Percentiles rank a stretch among this genome's conserved stretches.
phyloP scores from a whole-genome alignment of 2,329 filamentous ascomycete genomes.

The Fusarium succisae region DNA sequence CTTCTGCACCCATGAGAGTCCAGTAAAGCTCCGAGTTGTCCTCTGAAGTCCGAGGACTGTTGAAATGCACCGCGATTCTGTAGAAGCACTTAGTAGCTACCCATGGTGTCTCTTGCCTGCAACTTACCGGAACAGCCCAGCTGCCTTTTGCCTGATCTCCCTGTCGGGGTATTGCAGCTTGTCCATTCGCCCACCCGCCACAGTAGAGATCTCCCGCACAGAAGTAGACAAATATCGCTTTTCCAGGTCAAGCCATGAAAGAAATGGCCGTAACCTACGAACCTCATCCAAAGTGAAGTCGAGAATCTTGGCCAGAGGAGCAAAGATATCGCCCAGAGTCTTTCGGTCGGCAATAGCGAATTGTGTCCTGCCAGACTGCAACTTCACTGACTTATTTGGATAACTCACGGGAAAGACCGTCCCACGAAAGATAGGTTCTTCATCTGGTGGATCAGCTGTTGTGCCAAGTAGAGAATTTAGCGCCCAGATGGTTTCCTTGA shows the following conservation, averaged over 20 bases:
- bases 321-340: conserved; percentile 41
- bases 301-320: conserved; percentile 43
- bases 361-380: conserved; percentile 20
- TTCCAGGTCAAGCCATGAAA: conserved; percentile 48
- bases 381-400: conserved; percentile 15
- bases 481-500: conserved; percentile 46
- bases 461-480: conserved; percentile 46
- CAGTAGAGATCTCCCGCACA: conserved; percentile 48
- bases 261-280: conserved; percentile 41
- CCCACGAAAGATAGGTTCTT: conserved; percentile 8
- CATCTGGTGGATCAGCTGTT: not conserved
- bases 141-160: conserved; percentile 45
- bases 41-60: conserved; percentile 24
- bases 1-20: conserved; percentile 19
- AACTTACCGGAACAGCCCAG: conserved; percentile 46
- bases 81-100: not conserved
- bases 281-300: conserved; percentile 50
- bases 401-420: conserved; percentile 39
- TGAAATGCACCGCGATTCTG: conserved; percentile 38
- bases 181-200: conserved; percentile 18
- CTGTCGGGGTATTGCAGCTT: conserved; percentile 34
- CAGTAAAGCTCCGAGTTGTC: conserved; percentile 18
- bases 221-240: conserved; percentile 45
- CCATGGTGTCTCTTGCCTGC: rapidly evolving
- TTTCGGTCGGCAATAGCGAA: conserved; percentile 51